A percentile compares a stretch with the other conserved stretches of the same genome.
These are phyloP conservation scores for Marchantia paleacea DNA, from an alignment of 225 moss, liverwort and hornwort species.

Conservation along the genomic window DNA sequence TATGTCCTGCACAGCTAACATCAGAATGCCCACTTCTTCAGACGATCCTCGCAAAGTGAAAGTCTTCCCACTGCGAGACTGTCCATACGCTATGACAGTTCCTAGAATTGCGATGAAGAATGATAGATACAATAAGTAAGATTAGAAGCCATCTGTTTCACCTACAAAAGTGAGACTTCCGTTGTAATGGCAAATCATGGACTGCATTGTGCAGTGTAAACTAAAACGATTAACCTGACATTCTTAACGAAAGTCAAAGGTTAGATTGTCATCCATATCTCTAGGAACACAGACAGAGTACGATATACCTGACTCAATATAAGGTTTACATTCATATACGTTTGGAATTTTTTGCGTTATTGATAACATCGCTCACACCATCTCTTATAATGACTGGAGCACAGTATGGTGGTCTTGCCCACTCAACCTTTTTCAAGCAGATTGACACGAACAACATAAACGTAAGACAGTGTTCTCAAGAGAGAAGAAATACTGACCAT, in stretches of 20 bases:
- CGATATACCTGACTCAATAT: too few relatives aligned
- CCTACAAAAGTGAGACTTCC: background rate
- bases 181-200: background rate
- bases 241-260: too few relatives aligned
- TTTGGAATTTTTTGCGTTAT: too few relatives aligned
- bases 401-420: too few relatives aligned
- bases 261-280: too few relatives aligned
- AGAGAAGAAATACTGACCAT: slow-evolving; percentile 24
- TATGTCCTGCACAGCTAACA: slow-evolving; percentile 32
- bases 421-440: background rate
- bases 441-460: background rate
- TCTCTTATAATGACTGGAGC: too few relatives aligned
- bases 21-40: slow-evolving; percentile 33
- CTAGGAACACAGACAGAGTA: too few relatives aligned
- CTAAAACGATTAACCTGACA: too few relatives aligned
- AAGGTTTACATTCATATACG: too few relatives aligned
- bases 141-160: background rate
- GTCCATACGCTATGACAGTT: slow-evolving; percentile 35
- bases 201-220: background rate
- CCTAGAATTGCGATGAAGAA: slow-evolving; percentile 16
- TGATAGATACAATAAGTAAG: background rate
- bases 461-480: background rate
- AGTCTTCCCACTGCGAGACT: slow-evolving; percentile 34
- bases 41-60: slow-evolving; percentile 36
- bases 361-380: too few relatives aligned